Base-by-base conservation (phyloP, 306 rosid genomes). In the Trifolium fragiferum region DNA sequence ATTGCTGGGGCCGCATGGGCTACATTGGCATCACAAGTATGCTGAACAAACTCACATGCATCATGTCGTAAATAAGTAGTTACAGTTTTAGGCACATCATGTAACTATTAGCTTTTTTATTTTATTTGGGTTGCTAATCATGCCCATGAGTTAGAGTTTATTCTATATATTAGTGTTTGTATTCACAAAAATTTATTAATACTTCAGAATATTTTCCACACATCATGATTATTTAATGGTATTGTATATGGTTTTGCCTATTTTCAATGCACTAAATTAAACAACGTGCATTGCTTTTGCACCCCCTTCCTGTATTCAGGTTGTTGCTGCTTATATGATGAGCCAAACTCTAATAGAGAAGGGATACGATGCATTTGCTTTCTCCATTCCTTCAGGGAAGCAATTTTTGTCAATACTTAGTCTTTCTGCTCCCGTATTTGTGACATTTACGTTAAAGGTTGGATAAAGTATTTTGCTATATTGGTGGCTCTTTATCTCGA, bases 1-100 rank as follows among this genome's bases (percentile, higher is more conserved):
- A 90, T 92, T 78, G 86, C 82, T 30, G 97, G 96, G 71, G 97
- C 97, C 37, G 96, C 97, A 62, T 92, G 97, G 96, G 90, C 96
- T 47, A 92, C 97, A 47, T 63, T 92, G 91, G 86, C 81, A 38
- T 89, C 97, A 66, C 96, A 92, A 82, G 97, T 87, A 81, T 76
- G 80, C 33, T 43, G 76, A 70, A 76, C 40, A n/a, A 68, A 62
- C 38, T 53, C 64, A 12, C 21, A 35, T 79, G 63, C 37, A 60
- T 30, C 41, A 8, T 60, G 66, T 60, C 15, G 91, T 60, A 60
- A 30, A 59, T 30, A 60, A 60, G 66, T 60, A 59, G 30, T 30
- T 27, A 59, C 8, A 1, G 13, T 19, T 54, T 32, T 54, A 19
- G 61, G 61, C 2, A 54, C 61, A 54, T 54, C 12, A 54, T 54